Conservation (phyloP, 1,139 yeast genomes). For the Pichia sp. region DNA sequence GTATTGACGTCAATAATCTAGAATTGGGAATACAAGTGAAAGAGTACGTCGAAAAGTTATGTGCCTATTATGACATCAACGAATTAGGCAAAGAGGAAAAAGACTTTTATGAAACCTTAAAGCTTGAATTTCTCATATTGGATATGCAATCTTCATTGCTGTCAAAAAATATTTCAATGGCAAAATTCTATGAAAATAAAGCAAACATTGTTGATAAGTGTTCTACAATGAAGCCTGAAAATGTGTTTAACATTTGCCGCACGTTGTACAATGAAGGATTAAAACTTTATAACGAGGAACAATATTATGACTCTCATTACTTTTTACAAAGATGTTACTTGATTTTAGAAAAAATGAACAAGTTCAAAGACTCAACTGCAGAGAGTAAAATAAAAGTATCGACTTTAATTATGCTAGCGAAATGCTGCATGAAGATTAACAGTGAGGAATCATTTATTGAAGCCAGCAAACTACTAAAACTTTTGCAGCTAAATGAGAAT, state of each 20-base stretch:
- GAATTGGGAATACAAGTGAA: slow-evolving; percentile 21
- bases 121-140: slow-evolving; percentile 22
- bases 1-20: slow-evolving; percentile 19
- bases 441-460: slow-evolving; percentile 18
- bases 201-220: slow-evolving; percentile 19
- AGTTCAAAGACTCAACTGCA: slow-evolving; percentile 11
- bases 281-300: slow-evolving; percentile 18
- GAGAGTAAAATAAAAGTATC: slow-evolving; percentile 10
- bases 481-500: slow-evolving; percentile 19
- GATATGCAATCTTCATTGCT: slow-evolving; percentile 27
- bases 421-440: slow-evolving; percentile 23
- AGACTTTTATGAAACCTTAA: slow-evolving; percentile 11
- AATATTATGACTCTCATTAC: slow-evolving; percentile 19
- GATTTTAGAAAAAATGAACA: slow-evolving; percentile 13
- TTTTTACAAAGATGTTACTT: slow-evolving; percentile 22
- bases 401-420: slow-evolving; percentile 17
- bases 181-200: slow-evolving; percentile 29
- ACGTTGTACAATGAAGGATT: slow-evolving; percentile 27
- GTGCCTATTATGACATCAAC: slow-evolving; percentile 16
- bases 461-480: slow-evolving; percentile 17
- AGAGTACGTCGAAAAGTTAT: slow-evolving; percentile 15
- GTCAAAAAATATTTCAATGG: slow-evolving; percentile 27
- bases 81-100: slow-evolving; percentile 1
- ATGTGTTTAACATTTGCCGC: slow-evolving; percentile 23
- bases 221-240: slow-evolving; percentile 4